Evolutionary conservation across 208 protist species (phyloP).

Genomic region (Kentomonas sorsogonicus): DNA sequence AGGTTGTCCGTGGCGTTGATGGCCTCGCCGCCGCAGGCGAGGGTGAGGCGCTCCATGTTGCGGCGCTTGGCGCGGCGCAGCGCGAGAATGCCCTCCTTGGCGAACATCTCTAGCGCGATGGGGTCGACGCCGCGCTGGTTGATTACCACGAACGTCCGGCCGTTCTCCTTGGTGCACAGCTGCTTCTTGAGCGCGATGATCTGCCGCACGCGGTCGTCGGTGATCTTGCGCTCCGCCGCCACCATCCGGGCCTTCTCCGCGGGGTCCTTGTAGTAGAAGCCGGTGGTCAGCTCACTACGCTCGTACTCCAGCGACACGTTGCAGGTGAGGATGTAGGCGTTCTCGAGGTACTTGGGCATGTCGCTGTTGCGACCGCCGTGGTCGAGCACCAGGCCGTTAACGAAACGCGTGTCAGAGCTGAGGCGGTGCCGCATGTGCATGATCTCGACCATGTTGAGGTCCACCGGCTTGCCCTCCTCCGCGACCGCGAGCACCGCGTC

Average conservation of each 20-base stretch:
- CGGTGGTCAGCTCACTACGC: constrained; percentile 97
- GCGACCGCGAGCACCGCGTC: constrained; percentile 94
- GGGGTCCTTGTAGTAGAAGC: constrained; percentile 97
- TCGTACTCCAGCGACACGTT: constrained; percentile 99
- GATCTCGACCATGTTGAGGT: constrained; percentile 99
- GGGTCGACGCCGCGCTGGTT: constrained; percentile 99
- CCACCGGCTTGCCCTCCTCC: constrained; percentile 77
- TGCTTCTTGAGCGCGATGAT: constrained; percentile 99
- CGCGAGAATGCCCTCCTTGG: constrained; percentile 98
- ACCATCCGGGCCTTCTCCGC: constrained; percentile 97
- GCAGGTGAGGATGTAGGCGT: constrained; percentile 98
- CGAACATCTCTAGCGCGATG: constrained; percentile 98
- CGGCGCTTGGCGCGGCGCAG: constrained; percentile 98
- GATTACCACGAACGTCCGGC: constrained; percentile 98
- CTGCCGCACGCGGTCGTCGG: constrained; percentile 95
- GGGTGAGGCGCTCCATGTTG: constrained; percentile 98
- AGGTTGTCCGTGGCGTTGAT: constrained; percentile 99
- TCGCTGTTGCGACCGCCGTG: constrained; percentile 99
- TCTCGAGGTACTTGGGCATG: constrained; percentile 96
- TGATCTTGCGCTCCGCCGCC: constrained; percentile 94
- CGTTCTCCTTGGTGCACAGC: constrained; percentile 92
- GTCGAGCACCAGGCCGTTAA: constrained; percentile 99
- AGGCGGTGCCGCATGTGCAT: constrained; percentile 99
- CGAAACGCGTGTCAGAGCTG: constrained; percentile 94
- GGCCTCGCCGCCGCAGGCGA: constrained; percentile 96